phyloP scores from a whole-genome alignment of 345 rosid species.

The Punica granatum region DNA sequence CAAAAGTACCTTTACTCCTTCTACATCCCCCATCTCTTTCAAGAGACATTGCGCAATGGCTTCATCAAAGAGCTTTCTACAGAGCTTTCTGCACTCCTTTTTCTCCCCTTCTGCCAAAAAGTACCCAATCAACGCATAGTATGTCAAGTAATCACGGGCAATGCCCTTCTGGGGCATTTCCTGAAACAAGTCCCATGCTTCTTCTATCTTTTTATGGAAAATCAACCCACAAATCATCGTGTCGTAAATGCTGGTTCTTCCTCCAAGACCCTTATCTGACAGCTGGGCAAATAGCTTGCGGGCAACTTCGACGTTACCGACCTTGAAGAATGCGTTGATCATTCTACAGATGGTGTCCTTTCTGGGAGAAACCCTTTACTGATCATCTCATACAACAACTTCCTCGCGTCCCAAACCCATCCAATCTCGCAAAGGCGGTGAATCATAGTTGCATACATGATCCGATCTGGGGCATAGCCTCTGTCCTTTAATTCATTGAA shows the following conservation, averaged over 20 bases:
- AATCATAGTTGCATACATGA: constrained; percentile 40
- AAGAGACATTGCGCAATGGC: constrained; percentile 31
- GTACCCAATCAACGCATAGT: constrained; percentile 36
- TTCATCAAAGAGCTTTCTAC: constrained; percentile 23
- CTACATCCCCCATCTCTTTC: constrained; percentile 21
- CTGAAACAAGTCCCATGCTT: constrained; percentile 43
- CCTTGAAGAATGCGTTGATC: constrained; percentile 28
- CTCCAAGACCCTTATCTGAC: constrained; percentile 34
- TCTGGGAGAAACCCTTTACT: constrained; percentile 31
- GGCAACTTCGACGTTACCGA: constrained; percentile 26
- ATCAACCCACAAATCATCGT: constrained; percentile 44
- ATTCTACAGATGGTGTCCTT: constrained; percentile 28
- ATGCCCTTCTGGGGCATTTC: constrained; percentile 51
- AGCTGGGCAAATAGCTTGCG: constrained; percentile 28
- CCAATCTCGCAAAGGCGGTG: constrained; percentile 29
- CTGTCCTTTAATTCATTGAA: constrained; percentile 45
- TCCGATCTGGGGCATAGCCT: constrained; percentile 38
- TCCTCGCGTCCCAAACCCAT: constrained; percentile 25
- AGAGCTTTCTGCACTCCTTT: constrained; percentile 9
- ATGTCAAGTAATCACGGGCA: constrained; percentile 32
- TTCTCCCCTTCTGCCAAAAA: constrained; percentile 39
- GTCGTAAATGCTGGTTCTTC: constrained; percentile 38
- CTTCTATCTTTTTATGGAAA: constrained; percentile 22
- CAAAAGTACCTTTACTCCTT: constrained; percentile 27
- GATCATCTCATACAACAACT: constrained; percentile 52